Conservation (phyloP, 2,329 filamentous ascomycete genomes). For the Ustulina deusta region DNA sequence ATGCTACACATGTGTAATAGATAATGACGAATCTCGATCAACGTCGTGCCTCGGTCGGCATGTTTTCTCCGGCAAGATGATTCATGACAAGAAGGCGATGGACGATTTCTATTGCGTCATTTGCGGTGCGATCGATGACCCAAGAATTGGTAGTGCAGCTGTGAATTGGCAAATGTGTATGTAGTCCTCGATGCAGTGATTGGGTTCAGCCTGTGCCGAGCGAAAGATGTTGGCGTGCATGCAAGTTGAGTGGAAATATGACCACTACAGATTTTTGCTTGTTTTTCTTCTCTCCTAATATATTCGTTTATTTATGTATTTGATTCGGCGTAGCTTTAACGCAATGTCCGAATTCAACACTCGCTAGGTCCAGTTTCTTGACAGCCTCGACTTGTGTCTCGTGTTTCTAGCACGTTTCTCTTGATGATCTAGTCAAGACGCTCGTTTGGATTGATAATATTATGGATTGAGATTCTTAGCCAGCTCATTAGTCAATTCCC, state of each 20-base stretch:
- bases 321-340: no score
- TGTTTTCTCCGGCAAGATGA: not conserved
- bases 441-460: not conserved
- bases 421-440: not conserved
- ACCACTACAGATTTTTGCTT: no score
- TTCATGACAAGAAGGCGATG: constrained; percentile 4
- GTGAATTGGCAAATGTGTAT: constrained; percentile 9
- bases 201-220: not conserved
- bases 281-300: not conserved
- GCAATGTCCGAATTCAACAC: not conserved
- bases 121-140: not conserved
- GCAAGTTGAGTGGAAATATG: not conserved
- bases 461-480: not conserved
- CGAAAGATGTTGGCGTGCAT: not conserved
- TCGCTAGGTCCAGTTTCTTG: not conserved
- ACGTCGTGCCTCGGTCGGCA: not conserved
- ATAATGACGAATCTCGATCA: not conserved
- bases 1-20: not conserved
- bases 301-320: no score
- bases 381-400: not conserved
- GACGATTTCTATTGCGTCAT: constrained; percentile 8
- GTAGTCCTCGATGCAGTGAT: not conserved
- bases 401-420: no score
- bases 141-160: not conserved
- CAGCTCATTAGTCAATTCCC: not conserved